Evolutionary conservation across 176 grass and related monocot genomes (phyloP), one percentile per base, ranked within the genome.

Genomic region (Oryza coarctata): DNA sequence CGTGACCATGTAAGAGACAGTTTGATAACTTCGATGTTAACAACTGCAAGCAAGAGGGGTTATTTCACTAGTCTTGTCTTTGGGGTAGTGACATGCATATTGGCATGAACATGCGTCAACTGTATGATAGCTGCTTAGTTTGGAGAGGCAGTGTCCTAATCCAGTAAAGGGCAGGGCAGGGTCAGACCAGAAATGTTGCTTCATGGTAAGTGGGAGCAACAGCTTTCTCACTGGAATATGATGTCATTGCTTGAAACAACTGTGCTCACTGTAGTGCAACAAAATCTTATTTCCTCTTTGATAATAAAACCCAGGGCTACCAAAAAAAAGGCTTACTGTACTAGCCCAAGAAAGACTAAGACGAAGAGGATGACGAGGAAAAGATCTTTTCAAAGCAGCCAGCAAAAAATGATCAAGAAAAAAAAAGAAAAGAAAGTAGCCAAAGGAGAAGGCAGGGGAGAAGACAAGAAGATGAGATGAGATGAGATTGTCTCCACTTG

Each of bases 401-500:
- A 73, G 62, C 61, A 15, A 84, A 83, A 60, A 60, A 60, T 18
- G 52, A 58, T 22, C 6, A 60, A 15, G 7, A 3, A 20, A 60
- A 25, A 60, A 55, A 15, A 55, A 55, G 31, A 55, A 55, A 55
- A 20, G 9, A 60, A 25, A n/a, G 10, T 60, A 5, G n/a, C 55
- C 55, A 60, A 60, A 75, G 29, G 70, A 20, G 62, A 68, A 67
- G 55, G 71, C 70, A 29, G 71, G 28, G 31, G 35, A 52, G 25
- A 27, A 40, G 12, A 5, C 33, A 68, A 52, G 87, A 65, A 40
- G 70, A 63, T 63, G 58, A 63, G 71, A 38, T 20, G 49, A n/a
- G 52, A 67, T 72, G 64, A 80, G 81, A 62, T 80, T 83, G 88
- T 86, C 79, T 81, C 73, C 88, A 78, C 74, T 85, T 65, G 77